phyloP scores from a whole-genome alignment of 2,329 filamentous ascomycete genomes.

The Ophiostoma quercus region DNA sequence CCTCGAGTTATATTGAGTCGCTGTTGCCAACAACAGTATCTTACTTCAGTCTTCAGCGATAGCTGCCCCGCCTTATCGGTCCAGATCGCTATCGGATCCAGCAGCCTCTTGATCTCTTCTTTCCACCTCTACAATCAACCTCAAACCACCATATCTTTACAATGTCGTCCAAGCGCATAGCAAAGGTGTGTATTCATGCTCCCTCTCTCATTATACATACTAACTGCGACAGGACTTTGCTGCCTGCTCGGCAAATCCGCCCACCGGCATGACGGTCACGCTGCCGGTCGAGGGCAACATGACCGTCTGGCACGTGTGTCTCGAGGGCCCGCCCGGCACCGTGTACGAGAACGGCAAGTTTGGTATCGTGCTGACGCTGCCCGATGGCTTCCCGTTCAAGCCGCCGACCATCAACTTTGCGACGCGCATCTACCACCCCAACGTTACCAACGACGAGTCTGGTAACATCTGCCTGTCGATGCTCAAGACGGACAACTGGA shows the following conservation, averaged over 20 bases:
- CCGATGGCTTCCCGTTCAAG: conserved; percentile 84
- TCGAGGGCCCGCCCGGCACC: conserved; percentile 43
- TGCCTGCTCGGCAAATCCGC: conserved; percentile 46
- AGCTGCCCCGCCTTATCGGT: not conserved
- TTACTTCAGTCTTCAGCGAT: not conserved
- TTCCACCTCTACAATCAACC: conserved; percentile 23
- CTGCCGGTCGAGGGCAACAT: conserved; percentile 46
- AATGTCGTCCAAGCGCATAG: conserved; percentile 24
- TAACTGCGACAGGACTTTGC: conserved; percentile 44
- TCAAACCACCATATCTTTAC: conserved; percentile 35
- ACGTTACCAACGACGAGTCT: conserved; percentile 79
- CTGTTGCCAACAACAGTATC: not conserved
- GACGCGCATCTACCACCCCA: conserved; percentile 94
- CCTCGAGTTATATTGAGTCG: not conserved
- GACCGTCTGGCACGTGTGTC: conserved; percentile 48
- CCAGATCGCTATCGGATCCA: not conserved
- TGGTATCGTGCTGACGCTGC: conserved; percentile 66
- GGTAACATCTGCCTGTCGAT: conserved; percentile 82
- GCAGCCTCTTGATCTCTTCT: not conserved
- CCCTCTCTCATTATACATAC: not conserved
- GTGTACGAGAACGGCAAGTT: conserved; percentile 64
- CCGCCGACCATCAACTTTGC: conserved; percentile 71
- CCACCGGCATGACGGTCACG: conserved; percentile 43
- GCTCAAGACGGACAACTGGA: conserved; percentile 85
- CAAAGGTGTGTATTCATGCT: conserved; percentile 20